phyloP scores from a whole-genome alignment of 257 asterid genomes.

The Nicotiana knightiana region DNA sequence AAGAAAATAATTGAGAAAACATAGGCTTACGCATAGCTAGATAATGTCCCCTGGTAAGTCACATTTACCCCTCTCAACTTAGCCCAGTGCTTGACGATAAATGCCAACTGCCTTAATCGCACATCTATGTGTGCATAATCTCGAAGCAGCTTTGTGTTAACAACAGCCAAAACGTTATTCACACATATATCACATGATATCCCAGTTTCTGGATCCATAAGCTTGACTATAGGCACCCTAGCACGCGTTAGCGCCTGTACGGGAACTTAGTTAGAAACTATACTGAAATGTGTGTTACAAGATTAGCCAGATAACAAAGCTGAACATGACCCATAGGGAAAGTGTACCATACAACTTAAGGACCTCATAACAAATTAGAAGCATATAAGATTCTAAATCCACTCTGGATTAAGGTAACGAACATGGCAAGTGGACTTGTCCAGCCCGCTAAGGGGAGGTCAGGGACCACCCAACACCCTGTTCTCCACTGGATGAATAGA shows the following conservation, averaged over 20 bases:
- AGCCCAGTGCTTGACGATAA: conserved; percentile 97
- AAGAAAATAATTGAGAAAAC: neutral
- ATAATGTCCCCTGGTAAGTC: conserved; percentile 92
- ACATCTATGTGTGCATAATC: conserved; percentile 82
- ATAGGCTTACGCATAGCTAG: conserved; percentile 89
- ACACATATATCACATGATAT: conserved; percentile 88
- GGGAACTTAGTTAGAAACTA: conserved; percentile 13
- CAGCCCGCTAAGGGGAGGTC: neutral
- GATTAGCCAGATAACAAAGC: neutral
- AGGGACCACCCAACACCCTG: neutral
- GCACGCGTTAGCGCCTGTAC: conserved; percentile 95
- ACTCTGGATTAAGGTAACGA: neutral
- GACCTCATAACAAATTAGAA: neutral
- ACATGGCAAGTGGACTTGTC: neutral
- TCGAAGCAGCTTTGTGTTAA: conserved; percentile 79
- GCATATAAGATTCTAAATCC: neutral
- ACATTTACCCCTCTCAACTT: conserved; percentile 83
- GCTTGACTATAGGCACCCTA: conserved; percentile 94
- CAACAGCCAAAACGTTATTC: conserved; percentile 87
- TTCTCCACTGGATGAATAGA: neutral
- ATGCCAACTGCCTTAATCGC: conserved; percentile 84
- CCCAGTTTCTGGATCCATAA: conserved; percentile 89
- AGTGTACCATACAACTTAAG: neutral
- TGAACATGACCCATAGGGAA: neutral
- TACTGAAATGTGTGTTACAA: neutral